Evolutionary conservation across 2,329 filamentous ascomycete genomes (phyloP).

Genomic region (Botryotinia calthae): DNA sequence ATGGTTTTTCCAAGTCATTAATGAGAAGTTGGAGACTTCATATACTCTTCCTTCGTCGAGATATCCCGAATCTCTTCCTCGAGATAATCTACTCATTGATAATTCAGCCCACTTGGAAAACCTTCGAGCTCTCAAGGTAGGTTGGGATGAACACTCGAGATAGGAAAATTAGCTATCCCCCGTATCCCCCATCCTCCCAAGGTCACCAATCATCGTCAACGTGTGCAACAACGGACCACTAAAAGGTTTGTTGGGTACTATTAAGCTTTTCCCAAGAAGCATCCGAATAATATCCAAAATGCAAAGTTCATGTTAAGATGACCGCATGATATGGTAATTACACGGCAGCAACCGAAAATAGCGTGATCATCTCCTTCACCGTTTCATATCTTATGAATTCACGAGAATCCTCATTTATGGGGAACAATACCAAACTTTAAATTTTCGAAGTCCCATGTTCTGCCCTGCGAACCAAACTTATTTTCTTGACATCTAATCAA

Average conservation of each 20-base stretch:
- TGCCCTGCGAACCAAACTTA: not conserved
- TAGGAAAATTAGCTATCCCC: not conserved
- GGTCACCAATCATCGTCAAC: not conserved
- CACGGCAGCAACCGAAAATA: not conserved
- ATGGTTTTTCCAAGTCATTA: not conserved
- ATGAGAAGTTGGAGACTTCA: not conserved
- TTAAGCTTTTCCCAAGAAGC: not conserved
- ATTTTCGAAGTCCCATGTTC: not conserved
- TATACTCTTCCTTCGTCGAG: not conserved
- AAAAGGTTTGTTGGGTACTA: not conserved
- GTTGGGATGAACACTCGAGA: not conserved
- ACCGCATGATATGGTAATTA: not conserved
- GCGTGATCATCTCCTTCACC: not conserved
- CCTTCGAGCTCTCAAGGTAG: not conserved
- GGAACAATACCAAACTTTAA: not conserved
- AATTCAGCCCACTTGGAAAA: not conserved
- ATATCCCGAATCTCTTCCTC: not conserved
- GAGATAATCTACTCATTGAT: not conserved
- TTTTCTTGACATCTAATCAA: not conserved
- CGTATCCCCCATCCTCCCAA: not conserved
- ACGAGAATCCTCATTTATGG: not conserved
- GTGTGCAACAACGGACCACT: not conserved
- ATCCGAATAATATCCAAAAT: conserved; percentile 1
- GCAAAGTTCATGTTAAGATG: not conserved
- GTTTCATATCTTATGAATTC: not conserved